A percentile compares a stretch with the other conserved stretches of the same genome.
Conservation (phyloP, 768 basidiomycete genomes). For the Trametes elegans region DNA sequence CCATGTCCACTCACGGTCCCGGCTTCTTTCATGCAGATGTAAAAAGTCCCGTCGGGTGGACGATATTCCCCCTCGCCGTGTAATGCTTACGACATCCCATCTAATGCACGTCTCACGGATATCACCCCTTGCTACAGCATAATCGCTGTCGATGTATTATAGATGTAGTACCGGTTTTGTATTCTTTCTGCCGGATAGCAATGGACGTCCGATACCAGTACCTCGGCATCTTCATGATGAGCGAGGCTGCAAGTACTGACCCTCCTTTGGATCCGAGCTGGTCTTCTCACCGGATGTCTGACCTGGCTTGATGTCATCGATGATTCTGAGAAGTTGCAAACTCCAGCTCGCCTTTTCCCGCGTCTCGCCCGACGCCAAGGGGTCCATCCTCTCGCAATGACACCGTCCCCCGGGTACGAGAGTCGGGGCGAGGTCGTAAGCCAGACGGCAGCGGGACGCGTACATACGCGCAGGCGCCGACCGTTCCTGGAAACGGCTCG, state of each 20-base stretch:
- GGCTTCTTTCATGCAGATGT: slow-evolving; percentile 15
- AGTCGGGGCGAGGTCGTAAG: too few species aligned
- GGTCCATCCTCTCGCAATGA: too few species aligned
- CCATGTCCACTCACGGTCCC: not conserved
- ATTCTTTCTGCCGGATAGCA: not conserved
- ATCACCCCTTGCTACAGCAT: not conserved
- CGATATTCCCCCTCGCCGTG: not conserved
- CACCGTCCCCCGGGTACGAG: too few species aligned
- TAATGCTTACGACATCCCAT: slow-evolving; percentile 4
- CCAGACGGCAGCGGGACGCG: too few species aligned
- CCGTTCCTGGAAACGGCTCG: too few species aligned
- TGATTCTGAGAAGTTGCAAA: not conserved
- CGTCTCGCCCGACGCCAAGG: too few species aligned
- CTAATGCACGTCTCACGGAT: slow-evolving; percentile 1
- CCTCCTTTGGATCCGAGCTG: too few species aligned
- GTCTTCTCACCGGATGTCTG: too few species aligned
- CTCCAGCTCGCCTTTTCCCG: too few species aligned
- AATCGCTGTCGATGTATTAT: slow-evolving; percentile 5
- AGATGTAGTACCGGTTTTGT: slow-evolving; percentile 7
- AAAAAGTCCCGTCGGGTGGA: slow-evolving; percentile 1
- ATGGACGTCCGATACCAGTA: not conserved
- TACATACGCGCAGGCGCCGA: too few species aligned
- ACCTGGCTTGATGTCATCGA: too few species aligned
- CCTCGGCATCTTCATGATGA: not conserved
- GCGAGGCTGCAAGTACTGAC: not conserved